Base-by-base conservation (phyloP, 768 basidiomycete species). In the Boletales sp. region DNA sequence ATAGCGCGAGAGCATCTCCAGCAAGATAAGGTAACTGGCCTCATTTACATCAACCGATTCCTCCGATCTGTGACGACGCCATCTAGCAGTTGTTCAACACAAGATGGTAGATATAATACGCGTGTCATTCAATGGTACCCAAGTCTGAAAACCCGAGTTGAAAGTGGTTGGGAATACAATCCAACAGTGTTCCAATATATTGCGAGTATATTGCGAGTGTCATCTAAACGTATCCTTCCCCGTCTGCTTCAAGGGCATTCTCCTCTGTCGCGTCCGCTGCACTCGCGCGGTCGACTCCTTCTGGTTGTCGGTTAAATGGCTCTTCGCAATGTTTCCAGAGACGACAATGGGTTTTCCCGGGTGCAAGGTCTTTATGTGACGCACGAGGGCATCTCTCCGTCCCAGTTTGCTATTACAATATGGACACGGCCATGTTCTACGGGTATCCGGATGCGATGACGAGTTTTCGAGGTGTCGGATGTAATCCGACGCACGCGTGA, bases 341-440 rank as follows among this genome's bases (percentile, higher is more conserved):
- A 43, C 42, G 5, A 49, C 3, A 39, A 39, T 18, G 8, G 17
- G 32, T 17, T 32, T 12, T 12, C 38, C 57, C 1, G 32, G 36
- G n/a, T 65, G 64, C 5, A 55, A 30, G 2, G 60, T 55, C 13
- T 45, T 58, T 13, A 66, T 50, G 32, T 65, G 64, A 2, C 64
- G 52, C 25, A 17, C 28, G 0, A 68, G 61, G 4, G 64, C 66
- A 31, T 65, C 64, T 32, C 49, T 56, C 7, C 64, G 61, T n/a
- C 64, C 61, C n/a, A 65, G 28, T 0, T 30, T 12, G 5, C 45
- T 58, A 1, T 61, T 33, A 19, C 64, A 65, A 30, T 55, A 38
- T 7, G 51, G 49, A 11, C 64, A 65, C 1, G 55, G 60, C 63
- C 63, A 63, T 33, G 63, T n/a, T 33, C 52, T 62, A 3, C 63